A percentile compares a stretch with the other conserved stretches of the same genome.
Evolutionary conservation across 306 rosid species (phyloP).

Genomic region (Phaseolus lunatus): DNA sequence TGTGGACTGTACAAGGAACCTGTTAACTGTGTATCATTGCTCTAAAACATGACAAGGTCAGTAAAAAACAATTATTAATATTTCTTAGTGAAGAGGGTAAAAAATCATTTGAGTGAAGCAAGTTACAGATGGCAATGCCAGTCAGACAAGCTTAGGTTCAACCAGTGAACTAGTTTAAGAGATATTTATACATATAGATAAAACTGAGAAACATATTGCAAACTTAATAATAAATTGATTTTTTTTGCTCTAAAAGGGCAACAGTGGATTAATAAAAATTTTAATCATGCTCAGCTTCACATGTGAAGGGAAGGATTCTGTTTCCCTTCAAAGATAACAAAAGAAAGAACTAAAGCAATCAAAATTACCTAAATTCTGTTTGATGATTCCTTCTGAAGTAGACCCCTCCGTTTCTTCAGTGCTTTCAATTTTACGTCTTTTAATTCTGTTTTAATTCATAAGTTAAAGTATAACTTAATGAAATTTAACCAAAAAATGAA

Average conservation of each 20-base stretch:
- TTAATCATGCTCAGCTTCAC: background rate
- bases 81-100: conserved; percentile 5
- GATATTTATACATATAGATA: background rate
- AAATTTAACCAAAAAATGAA: conserved; percentile 35
- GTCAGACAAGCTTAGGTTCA: conserved; percentile 12
- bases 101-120: background rate
- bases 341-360: conserved; percentile 17
- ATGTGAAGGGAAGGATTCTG: background rate
- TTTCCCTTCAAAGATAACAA: conserved; percentile 23
- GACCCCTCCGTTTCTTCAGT: conserved; percentile 54
- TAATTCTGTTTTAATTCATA: conserved; percentile 53
- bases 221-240: background rate
- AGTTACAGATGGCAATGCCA: conserved; percentile 13
- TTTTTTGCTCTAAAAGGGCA: conserved; percentile 11
- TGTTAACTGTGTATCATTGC: background rate
- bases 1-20: background rate
- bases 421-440: conserved; percentile 65
- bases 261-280: background rate
- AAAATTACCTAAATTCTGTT: conserved; percentile 57
- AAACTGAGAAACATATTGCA: conserved; percentile 6
- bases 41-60: conserved; percentile 14
- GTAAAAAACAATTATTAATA: conserved; percentile 6
- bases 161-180: conserved; percentile 22
- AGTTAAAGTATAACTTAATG: conserved; percentile 4
- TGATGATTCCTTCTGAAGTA: conserved; percentile 49